phyloP scores from a whole-genome alignment of 371 early-diverging fungal species.

The Massospora cicadina region DNA sequence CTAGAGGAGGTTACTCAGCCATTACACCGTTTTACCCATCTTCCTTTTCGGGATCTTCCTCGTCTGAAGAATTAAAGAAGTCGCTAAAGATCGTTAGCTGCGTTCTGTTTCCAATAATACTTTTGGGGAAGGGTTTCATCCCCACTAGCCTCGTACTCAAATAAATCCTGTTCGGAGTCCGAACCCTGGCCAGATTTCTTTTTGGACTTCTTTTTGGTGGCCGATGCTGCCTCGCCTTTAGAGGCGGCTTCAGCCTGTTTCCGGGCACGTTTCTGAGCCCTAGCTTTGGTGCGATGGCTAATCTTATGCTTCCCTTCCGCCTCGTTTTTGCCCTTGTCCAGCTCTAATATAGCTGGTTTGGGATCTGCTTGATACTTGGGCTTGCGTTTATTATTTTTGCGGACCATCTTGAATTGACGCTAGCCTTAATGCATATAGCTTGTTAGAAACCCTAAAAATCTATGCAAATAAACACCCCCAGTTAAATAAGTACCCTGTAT shows the following conservation, averaged over 20 bases:
- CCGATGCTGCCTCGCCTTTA: not conserved
- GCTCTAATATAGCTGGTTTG: not conserved
- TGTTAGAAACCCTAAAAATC: too few species aligned
- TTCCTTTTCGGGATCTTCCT: conserved; percentile 7
- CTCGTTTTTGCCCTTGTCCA: not conserved
- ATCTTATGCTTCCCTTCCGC: not conserved
- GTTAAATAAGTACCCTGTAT: too few species aligned
- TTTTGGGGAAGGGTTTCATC: conserved; percentile 7
- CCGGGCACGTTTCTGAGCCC: not conserved
- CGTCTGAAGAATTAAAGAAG: conserved; percentile 1
- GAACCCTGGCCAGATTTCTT: not conserved
- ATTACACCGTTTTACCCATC: not conserved
- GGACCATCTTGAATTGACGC: too few species aligned
- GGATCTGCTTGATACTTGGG: conserved; percentile 6
- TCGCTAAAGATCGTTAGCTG: conserved; percentile 7
- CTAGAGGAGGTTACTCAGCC: not conserved
- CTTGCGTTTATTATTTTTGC: not conserved
- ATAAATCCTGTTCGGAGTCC: conserved; percentile 1
- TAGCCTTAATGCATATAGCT: too few species aligned
- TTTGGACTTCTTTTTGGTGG: not conserved
- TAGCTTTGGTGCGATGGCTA: not conserved
- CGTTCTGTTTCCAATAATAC: not conserved
- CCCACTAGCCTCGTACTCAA: conserved; percentile 1
- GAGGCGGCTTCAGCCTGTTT: not conserved
- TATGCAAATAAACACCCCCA: too few species aligned